phyloP scores from a whole-genome alignment of 73 alveolate species.

The Paramecium tetraurelia region DNA sequence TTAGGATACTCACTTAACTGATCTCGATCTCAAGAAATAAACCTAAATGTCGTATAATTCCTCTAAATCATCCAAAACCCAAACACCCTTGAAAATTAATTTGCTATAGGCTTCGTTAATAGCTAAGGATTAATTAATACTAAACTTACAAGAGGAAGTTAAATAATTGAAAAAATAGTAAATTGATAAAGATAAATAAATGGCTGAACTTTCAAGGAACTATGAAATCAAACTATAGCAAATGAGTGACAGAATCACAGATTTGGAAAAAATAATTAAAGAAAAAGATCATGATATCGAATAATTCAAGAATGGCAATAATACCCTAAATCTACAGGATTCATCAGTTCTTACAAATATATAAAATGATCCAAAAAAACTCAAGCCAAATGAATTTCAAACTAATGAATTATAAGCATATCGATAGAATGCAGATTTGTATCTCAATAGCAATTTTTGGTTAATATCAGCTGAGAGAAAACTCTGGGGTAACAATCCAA shows the following conservation, averaged over 20 bases:
- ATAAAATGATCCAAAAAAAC: neutral
- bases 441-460: neutral
- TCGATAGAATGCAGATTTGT: neutral
- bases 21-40: neutral
- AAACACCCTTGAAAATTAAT: neutral
- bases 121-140: neutral
- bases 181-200: neutral
- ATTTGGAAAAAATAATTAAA: neutral
- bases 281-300: neutral
- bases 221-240: neutral
- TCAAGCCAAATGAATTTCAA: neutral
- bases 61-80: neutral
- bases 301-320: neutral
- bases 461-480: neutral
- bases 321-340: neutral
- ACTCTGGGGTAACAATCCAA: neutral
- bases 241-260: neutral
- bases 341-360: neutral
- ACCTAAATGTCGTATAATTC: neutral
- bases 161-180: neutral
- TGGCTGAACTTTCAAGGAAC: neutral
- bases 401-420: neutral
- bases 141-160: neutral
- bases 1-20: neutral
- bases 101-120: neutral